Percentiles rank a stretch among this genome's conserved stretches.
phyloP scores from a whole-genome alignment of 768 basidiomycete species.

The Leucosporidium scottii region DNA sequence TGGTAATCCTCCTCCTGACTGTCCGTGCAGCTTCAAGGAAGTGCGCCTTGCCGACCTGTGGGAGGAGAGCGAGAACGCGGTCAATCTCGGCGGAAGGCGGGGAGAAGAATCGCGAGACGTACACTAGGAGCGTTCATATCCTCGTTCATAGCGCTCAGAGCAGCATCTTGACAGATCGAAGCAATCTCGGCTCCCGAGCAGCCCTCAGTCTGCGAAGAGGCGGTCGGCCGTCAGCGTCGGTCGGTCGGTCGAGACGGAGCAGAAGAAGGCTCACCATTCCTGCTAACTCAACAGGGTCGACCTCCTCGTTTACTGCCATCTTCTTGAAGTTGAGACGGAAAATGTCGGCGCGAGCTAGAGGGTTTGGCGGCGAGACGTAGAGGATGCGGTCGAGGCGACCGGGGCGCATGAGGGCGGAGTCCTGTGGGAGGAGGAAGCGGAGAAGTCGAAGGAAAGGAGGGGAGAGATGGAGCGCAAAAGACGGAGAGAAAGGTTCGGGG shows the following conservation, averaged over 20 bases:
- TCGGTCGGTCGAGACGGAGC: not conserved
- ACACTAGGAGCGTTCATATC: slow-evolving; percentile 73
- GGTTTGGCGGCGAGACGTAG: slow-evolving; percentile 87
- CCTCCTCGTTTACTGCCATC: slow-evolving; percentile 70
- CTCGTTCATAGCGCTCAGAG: slow-evolving; percentile 79
- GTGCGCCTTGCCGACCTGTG: slow-evolving; percentile 65
- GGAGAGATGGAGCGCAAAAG: not conserved
- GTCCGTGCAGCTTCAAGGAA: slow-evolving; percentile 66
- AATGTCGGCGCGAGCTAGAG: slow-evolving; percentile 71
- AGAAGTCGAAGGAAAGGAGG: no score
- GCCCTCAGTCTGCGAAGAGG: slow-evolving; percentile 65
- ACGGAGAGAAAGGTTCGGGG: not conserved
- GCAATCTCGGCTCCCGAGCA: slow-evolving; percentile 94
- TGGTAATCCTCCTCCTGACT: slow-evolving; percentile 76
- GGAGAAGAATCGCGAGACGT: slow-evolving; percentile 39
- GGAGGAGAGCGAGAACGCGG: not conserved
- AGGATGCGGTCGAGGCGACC: slow-evolving; percentile 89
- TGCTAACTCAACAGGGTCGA: slow-evolving; percentile 58
- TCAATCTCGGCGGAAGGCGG: not conserved
- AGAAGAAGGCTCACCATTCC: slow-evolving; percentile 12
- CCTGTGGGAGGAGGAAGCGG: slow-evolving; percentile 49
- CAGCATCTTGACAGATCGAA: slow-evolving; percentile 92
- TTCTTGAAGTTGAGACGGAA: slow-evolving; percentile 63
- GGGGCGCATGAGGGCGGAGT: slow-evolving; percentile 88
- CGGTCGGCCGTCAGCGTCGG: not conserved